Evolutionary conservation across 139 green algal genomes (phyloP), one percentile per base, ranked within the genome.

Genomic region (Volvox reticuliferus): DNA sequence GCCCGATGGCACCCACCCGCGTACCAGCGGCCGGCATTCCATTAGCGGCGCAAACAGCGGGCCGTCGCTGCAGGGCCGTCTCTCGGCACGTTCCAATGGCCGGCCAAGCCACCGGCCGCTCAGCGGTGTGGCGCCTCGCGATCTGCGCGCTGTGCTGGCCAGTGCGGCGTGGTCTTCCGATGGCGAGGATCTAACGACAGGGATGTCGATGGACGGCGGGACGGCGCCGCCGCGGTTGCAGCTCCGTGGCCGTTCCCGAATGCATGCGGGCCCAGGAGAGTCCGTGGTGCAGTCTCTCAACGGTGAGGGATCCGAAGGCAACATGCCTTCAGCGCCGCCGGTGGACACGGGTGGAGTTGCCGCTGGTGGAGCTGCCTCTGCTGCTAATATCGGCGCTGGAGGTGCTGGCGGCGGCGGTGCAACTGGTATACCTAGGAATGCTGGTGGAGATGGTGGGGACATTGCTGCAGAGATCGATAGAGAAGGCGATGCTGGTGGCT

Each of bases 141-240:
- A 90, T 75, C 86, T 90, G 30, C 73, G 73, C 5, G 73, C 86
- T 28, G 73, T 33, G 12, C 86, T 90, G 73, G 71, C 86, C 36
- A 50, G n/a, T 2, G 86, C 37, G 21, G 30, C 16, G 12, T 83
- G 86, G 86, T 83, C 73, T 12, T 35, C n/a, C 21, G 71, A 82
- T 20, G 71, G 62, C 1, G 86, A 73, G 65, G 24, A 28, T 28
- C 65, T 73, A 55, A 55, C 44, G 44, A 55, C 44, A 55, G 44
- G 44, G 32, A 62, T 79, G 65, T 30, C 77, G 33, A 21, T 79
- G 67, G 71, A 79, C 21, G 71, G 71, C 18, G 71, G 71, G 71
- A 6, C 16, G 33, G 9, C 62, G 65, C 82, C 63, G 65, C 22
- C 20, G 0, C 24, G 28, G 65, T 55, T 78, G 82, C 82, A 65